These are phyloP conservation scores for Dillenia suffruticosa DNA, from an alignment of 164 flowering plant genomes.

Conservation along the genomic window DNA sequence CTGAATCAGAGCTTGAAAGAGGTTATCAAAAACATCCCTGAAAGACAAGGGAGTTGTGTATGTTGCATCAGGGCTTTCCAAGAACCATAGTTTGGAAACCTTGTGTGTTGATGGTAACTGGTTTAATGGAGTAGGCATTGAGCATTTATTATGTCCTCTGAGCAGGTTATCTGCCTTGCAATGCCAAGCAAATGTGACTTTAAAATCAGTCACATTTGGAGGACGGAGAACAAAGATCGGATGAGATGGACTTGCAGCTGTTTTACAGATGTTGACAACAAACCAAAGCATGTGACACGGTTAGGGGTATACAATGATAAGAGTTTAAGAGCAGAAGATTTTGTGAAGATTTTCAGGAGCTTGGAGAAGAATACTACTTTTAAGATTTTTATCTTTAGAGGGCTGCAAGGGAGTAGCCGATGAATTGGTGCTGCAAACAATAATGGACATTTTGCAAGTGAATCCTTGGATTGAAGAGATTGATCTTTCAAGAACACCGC, in stretches of 20 bases:
- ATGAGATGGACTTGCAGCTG: conserved; percentile 65
- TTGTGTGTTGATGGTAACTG: conserved; percentile 69
- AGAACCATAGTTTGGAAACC: conserved; percentile 54
- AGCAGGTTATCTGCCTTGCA: conserved; percentile 80
- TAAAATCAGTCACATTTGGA: conserved; percentile 70
- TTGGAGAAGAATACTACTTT: conserved; percentile 71
- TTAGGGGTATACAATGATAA: conserved; percentile 69
- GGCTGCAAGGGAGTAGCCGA: conserved; percentile 89
- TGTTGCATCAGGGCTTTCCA: conserved; percentile 88
- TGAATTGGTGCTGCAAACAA: conserved; percentile 57
- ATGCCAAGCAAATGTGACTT: conserved; percentile 68
- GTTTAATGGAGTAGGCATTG: conserved; percentile 73
- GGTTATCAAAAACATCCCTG: conserved; percentile 64
- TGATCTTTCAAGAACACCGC: conserved; percentile 73
- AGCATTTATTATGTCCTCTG: conserved; percentile 85
- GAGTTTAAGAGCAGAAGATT: conserved; percentile 60
- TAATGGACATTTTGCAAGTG: conserved; percentile 67
- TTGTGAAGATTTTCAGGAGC: conserved; percentile 60
- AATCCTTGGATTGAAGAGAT: conserved; percentile 94
- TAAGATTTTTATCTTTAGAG: conserved; percentile 58
- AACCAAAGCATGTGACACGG: conserved; percentile 57
- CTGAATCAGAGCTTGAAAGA: conserved; percentile 70
- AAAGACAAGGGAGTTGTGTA: conserved; percentile 85
- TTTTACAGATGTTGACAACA: conserved; percentile 59
- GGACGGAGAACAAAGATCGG: conserved; percentile 69